Evolutionary conservation across 1,284 basidiomycete species (phyloP).

Genomic region (Testicularia cyperi): DNA sequence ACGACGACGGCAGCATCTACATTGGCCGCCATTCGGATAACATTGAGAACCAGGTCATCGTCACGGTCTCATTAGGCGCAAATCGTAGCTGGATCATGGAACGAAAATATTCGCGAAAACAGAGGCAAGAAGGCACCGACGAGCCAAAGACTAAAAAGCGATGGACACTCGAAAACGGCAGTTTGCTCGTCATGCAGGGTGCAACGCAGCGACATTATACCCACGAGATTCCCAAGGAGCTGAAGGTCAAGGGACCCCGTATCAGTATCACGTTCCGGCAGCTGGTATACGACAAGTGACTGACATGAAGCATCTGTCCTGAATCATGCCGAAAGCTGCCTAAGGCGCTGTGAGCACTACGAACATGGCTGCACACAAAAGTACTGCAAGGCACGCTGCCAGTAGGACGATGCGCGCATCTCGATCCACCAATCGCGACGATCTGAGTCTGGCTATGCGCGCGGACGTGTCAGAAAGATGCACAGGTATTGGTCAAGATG

Average conservation of each 20-base stretch:
- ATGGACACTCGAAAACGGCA: conserved; percentile 63
- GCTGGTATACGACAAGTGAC: conserved; percentile 27
- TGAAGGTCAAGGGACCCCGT: conserved; percentile 34
- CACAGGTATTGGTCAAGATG: no score
- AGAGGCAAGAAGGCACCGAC: conserved; percentile 1
- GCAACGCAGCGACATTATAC: conserved; percentile 65
- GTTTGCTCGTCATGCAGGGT: conserved; percentile 66
- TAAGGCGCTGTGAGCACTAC: no score
- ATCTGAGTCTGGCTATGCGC: no score
- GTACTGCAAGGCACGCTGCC: no score
- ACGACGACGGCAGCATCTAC: conserved; percentile 64
- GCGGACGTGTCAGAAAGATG: no score
- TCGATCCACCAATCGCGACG: no score
- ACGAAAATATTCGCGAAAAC: conserved; percentile 11
- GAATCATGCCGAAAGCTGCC: no score
- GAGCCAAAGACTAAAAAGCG: conserved; percentile 30
- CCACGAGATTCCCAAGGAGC: conserved; percentile 54
- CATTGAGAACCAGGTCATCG: conserved; percentile 63
- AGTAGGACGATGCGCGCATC: no score
- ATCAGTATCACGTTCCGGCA: conserved; percentile 48
- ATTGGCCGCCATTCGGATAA: conserved; percentile 62
- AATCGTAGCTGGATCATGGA: conserved; percentile 64
- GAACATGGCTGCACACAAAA: no score
- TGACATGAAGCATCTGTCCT: no score
- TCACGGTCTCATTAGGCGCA: conserved; percentile 64